These are phyloP conservation scores for Paramecium sonneborni DNA, from an alignment of 73 alveolate genomes.

Conservation along the genomic window DNA sequence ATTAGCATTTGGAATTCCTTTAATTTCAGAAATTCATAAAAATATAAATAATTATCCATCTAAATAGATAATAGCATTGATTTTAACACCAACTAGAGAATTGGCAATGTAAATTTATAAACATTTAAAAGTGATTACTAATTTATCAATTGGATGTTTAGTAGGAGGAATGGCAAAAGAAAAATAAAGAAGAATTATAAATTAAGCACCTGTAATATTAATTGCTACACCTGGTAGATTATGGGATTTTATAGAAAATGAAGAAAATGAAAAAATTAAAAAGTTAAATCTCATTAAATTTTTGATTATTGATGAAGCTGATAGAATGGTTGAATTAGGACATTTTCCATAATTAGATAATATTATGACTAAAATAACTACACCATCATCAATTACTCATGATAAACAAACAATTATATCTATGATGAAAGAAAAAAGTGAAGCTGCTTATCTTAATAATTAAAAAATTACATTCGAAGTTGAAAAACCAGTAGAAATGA, in stretches of 20 bases:
- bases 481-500: constrained; percentile 67
- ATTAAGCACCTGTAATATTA: constrained; percentile 86
- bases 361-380: constrained; percentile 75
- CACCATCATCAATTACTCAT: neutral
- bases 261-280: constrained; percentile 78
- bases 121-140: constrained; percentile 81
- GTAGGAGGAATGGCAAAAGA: constrained; percentile 97
- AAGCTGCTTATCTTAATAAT: constrained; percentile 54
- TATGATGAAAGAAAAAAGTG: constrained; percentile 67
- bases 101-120: constrained; percentile 89
- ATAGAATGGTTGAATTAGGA: constrained; percentile 96
- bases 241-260: constrained; percentile 95
- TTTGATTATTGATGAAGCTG: constrained; percentile 97
- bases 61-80: constrained; percentile 73
- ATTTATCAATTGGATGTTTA: constrained; percentile 77
- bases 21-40: constrained; percentile 78
- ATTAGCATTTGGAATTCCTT: constrained; percentile 93
- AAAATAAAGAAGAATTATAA: constrained; percentile 90
- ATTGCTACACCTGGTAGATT: constrained; percentile 98
- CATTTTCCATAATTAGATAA: constrained; percentile 91
- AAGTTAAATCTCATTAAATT: constrained; percentile 74
- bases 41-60: constrained; percentile 73
- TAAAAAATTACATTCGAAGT: constrained; percentile 68
- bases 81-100: constrained; percentile 96
- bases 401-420: constrained; percentile 66